A percentile compares a stretch with the other conserved stretches of the same genome.
Conservation (phyloP, 2,329 filamentous ascomycete genomes). For the Incumbomyces delicatus region DNA sequence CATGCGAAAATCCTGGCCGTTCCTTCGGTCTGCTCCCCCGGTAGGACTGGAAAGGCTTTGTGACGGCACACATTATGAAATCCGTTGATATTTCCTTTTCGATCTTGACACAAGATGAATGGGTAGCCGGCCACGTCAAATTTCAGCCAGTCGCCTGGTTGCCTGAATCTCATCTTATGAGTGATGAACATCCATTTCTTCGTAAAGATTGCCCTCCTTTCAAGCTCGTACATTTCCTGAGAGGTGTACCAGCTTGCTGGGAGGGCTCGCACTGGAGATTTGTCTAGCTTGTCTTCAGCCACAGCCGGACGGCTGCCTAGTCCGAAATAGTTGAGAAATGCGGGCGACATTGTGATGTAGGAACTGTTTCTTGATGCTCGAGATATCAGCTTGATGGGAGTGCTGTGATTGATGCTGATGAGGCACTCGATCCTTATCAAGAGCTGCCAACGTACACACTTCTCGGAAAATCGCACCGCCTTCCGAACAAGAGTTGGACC, state of each 20-base stretch:
- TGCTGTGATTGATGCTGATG: too few species aligned
- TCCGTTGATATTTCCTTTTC: slow-evolving; percentile 44
- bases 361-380: background rate
- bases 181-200: slow-evolving; percentile 34
- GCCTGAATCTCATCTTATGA: slow-evolving; percentile 36
- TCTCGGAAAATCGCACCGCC: too few species aligned
- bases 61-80: slow-evolving; percentile 58
- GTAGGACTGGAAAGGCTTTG: slow-evolving; percentile 47
- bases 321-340: slow-evolving; percentile 4
- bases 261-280: slow-evolving; percentile 26
- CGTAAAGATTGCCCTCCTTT: slow-evolving; percentile 40
- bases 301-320: slow-evolving; percentile 5
- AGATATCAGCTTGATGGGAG: too few species aligned
- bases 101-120: slow-evolving; percentile 44
- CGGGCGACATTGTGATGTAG: background rate
- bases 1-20: slow-evolving; percentile 42
- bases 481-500: too few species aligned
- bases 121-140: slow-evolving; percentile 38
- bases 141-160: slow-evolving; percentile 36
- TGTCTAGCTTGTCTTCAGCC: slow-evolving; percentile 8
- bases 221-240: slow-evolving; percentile 36
- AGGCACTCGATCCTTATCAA: too few species aligned
- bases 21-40: slow-evolving; percentile 9
- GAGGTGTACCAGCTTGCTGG: slow-evolving; percentile 43
- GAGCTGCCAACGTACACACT: too few species aligned